Evolutionary conservation across 2,329 filamentous ascomycete genomes (phyloP).

Genomic region (Colletotrichum noveboracense): DNA sequence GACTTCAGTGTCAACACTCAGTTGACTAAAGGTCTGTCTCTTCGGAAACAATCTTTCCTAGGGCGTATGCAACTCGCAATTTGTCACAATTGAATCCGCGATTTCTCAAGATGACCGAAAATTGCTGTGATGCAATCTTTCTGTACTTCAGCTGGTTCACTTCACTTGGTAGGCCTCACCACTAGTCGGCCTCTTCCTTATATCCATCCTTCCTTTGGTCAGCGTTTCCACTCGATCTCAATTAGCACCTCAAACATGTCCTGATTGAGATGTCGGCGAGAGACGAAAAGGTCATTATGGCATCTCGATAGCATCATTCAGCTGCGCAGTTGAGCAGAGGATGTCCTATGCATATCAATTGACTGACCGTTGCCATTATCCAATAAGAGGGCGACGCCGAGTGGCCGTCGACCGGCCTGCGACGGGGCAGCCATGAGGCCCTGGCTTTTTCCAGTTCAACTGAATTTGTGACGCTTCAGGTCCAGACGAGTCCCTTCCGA

Average conservation of each 20-base stretch:
- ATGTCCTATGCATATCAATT: neutral
- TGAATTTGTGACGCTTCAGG: conserved; percentile 18
- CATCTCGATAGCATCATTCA: neutral
- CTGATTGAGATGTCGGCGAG: neutral
- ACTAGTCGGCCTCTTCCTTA: neutral
- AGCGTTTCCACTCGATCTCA: neutral
- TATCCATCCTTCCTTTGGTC: neutral
- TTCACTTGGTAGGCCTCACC: neutral
- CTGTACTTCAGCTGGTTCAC: neutral
- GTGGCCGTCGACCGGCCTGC: conserved; percentile 5
- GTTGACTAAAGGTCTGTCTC: neutral
- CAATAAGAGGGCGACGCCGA: conserved; percentile 1
- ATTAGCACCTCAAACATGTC: neutral
- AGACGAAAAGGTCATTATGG: neutral
- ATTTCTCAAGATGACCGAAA: neutral
- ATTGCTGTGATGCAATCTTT: neutral
- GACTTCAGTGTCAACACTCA: neutral
- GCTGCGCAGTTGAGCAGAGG: neutral
- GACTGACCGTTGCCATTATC: conserved; percentile 8
- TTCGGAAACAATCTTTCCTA: neutral
- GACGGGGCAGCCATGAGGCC: conserved; percentile 4
- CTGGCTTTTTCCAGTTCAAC: neutral
- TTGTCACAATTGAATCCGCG: neutral
- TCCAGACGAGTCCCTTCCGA: neutral
- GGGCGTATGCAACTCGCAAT: neutral